A percentile compares a stretch with the other conserved stretches of the same genome.
Conservation (phyloP, 768 basidiomycete genomes). For the Phlegmacium glaucopus region DNA sequence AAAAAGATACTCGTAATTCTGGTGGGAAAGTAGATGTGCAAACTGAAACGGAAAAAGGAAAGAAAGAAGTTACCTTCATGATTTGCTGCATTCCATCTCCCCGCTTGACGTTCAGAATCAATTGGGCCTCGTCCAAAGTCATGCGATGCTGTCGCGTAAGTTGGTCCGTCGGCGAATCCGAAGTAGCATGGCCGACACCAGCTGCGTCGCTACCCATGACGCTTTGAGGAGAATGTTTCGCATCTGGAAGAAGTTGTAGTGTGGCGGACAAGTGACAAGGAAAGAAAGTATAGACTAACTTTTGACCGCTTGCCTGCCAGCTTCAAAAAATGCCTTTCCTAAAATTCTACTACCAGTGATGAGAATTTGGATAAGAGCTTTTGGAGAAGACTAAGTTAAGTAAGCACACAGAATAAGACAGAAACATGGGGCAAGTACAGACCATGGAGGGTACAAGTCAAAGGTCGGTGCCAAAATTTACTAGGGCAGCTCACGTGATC, state of each 20-base stretch:
- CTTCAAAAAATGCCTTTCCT: constrained; percentile 89
- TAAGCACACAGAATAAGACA: neutral
- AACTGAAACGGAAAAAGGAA: neutral
- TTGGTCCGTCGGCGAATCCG: constrained; percentile 74
- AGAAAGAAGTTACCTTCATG: constrained; percentile 52
- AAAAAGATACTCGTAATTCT: constrained; percentile 95
- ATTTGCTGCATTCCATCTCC: constrained; percentile 67
- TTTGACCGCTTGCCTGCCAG: constrained; percentile 87
- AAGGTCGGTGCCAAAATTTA: constrained; percentile 2
- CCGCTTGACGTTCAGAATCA: constrained; percentile 86
- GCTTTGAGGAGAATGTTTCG: constrained; percentile 73
- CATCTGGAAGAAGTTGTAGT: constrained; percentile 49
- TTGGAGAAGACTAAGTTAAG: constrained; percentile 69
- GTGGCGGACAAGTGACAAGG: neutral
- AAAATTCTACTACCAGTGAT: constrained; percentile 76
- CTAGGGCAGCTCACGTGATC: constrained; percentile 9
- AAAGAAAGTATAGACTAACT: constrained; percentile 51
- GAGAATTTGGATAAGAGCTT: constrained; percentile 74
- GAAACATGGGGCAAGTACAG: neutral
- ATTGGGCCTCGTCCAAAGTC: constrained; percentile 92
- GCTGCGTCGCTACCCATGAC: constrained; percentile 65
- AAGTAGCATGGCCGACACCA: constrained; percentile 71
- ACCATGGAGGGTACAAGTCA: constrained; percentile 11
- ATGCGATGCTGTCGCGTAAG: constrained; percentile 85
- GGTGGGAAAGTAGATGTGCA: constrained; percentile 6